Evolutionary conservation across 306 rosid genomes (phyloP).

Genomic region (Cucurbita argyrosperma): DNA sequence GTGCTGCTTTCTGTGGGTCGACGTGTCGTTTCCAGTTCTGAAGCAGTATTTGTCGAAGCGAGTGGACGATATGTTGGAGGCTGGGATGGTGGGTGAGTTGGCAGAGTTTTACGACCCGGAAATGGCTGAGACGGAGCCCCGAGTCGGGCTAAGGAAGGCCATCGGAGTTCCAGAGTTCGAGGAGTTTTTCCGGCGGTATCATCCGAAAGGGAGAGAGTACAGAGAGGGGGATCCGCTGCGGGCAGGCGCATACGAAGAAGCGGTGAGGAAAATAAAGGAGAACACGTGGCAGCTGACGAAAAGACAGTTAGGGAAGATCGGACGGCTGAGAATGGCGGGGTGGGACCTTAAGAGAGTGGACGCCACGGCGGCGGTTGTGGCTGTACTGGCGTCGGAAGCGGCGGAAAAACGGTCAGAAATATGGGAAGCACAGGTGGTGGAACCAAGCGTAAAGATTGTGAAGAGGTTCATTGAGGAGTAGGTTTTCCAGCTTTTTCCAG

Average conservation of each 20-base stretch:
- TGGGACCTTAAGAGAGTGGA: constrained; percentile 80
- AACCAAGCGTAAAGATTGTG: constrained; percentile 96
- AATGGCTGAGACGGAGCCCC: constrained; percentile 1
- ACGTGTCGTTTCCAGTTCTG: constrained; percentile 43
- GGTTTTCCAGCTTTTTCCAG: constrained; percentile 26
- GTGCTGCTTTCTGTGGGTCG: constrained; percentile 85
- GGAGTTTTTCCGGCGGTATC: constrained; percentile 29
- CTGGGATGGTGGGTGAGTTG: constrained; percentile 76
- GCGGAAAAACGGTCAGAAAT: constrained; percentile 30
- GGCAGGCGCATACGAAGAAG: constrained; percentile 39
- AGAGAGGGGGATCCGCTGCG: constrained; percentile 18
- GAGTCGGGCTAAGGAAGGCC: constrained; percentile 54
- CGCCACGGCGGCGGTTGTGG: constrained; percentile 54
- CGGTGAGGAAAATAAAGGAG: constrained; percentile 55
- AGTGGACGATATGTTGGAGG: constrained; percentile 78
- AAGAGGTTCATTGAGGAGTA: constrained; percentile 71
- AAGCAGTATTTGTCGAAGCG: constrained; percentile 38
- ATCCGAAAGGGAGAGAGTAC: constrained; percentile 5
- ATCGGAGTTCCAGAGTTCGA: constrained; percentile 88
- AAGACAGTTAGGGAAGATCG: constrained; percentile 56
- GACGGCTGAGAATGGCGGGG: constrained; percentile 28
- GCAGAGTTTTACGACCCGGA: constrained; percentile 47
- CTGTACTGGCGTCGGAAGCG: constrained; percentile 30
- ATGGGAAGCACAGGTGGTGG: constrained; percentile 63
- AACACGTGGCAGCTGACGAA: constrained; percentile 66